These are phyloP conservation scores for Physcomitrium patens DNA, from an alignment of 225 moss, liverwort and hornwort species.

Conservation along the genomic window DNA sequence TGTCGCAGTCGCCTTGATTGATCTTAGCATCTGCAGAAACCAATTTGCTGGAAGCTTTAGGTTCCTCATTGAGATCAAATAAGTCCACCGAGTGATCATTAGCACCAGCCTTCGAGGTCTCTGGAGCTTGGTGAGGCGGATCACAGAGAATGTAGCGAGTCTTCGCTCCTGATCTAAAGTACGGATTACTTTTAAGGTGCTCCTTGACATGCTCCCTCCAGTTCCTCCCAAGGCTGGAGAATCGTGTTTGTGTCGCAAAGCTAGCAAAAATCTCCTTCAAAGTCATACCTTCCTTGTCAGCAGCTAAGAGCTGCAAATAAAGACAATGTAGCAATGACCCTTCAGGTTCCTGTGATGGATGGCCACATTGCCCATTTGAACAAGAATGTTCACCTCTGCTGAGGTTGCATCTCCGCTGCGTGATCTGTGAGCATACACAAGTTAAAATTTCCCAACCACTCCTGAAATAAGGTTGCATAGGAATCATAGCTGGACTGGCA, in stretches of 20 bases:
- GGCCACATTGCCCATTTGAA: conserved; percentile 11
- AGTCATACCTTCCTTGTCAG: conserved; percentile 38
- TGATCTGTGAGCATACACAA: conserved; percentile 4
- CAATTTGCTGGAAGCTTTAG: background rate
- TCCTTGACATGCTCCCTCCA: conserved; percentile 38
- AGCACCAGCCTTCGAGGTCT: background rate
- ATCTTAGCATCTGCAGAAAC: background rate
- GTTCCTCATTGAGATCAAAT: background rate
- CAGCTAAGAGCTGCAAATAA: conserved; percentile 42
- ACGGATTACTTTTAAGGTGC: conserved; percentile 21
- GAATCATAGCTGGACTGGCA: background rate
- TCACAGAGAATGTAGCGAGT: conserved; percentile 32
- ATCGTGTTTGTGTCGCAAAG: conserved; percentile 31
- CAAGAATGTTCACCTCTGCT: conserved; percentile 13
- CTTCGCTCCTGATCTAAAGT: conserved; percentile 24
- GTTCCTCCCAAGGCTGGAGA: conserved; percentile 27
- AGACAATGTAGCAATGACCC: conserved; percentile 39
- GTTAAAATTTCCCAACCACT: background rate
- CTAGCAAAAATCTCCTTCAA: conserved; percentile 38
- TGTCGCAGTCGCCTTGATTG: background rate
- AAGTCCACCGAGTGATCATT: background rate
- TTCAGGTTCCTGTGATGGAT: conserved; percentile 31
- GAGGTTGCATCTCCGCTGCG: conserved; percentile 23
- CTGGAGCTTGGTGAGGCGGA: conserved; percentile 7
- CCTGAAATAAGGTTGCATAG: background rate